Evolutionary conservation across 192 early-diverging fungal species (phyloP), one percentile per base, ranked within the genome.

Genomic region (Podochytrium sp.): DNA sequence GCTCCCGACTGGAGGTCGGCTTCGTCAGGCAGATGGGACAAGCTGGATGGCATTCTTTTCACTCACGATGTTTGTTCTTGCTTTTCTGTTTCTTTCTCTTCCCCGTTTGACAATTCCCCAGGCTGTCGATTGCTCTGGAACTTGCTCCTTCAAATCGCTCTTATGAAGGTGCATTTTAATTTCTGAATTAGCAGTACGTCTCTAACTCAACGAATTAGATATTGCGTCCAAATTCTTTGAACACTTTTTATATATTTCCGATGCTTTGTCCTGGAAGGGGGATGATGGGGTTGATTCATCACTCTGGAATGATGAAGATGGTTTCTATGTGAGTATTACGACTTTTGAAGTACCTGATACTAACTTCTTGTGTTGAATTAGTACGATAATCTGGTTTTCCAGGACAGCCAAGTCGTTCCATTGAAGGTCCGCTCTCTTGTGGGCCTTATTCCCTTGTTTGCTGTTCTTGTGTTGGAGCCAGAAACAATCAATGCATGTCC

Each of bases 241-340:
- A 61, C 85, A 86, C 76, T 86, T 85, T 72, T 79, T 86, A 61
- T 81, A 85, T 72, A 86, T 86, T 47, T 84, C 85, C 35, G 84
- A 86, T 50, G 85, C 85, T 1, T 78, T 86, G 66, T 83, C 85
- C 1, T 86, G 80, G 47, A 61, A 73, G 1, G 59, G 73, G 10
- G 52, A 61, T 2, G 75, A 64, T 20, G 73, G 73, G 20, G 80
- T 80, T 43, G 70, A 80, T 55, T 55, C 67, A 18, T 76, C 75
- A 27, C 73, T 85, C 2, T 85, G 83, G 83, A 74, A 85, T 52
- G 47, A 67, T 14, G 51, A 51, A 41, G 85, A 86, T 73, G 83
- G 76, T 32, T 86, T 86, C 57, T 86, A 80, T 60, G 55, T 53
- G 5, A n/a, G 51, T 7, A 37, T n/a, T 58, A 2, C 20, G 29